Conservation (phyloP, 345 rosid species). For the Odontarrhena argentea region DNA sequence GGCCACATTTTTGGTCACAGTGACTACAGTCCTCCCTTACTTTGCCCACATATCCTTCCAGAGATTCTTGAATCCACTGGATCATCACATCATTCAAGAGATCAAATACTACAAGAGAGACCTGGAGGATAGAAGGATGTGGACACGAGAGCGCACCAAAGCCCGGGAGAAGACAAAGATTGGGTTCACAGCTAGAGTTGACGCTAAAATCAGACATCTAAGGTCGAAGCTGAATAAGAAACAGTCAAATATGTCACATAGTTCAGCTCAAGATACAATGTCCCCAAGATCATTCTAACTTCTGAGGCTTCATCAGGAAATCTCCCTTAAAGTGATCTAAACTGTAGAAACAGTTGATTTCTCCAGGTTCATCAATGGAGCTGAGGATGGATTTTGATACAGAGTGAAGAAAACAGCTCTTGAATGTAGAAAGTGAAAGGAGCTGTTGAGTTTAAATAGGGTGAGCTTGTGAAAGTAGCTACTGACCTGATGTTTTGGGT, state of each 20-base stretch:
- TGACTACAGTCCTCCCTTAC: constrained; percentile 68
- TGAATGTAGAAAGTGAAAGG: constrained; percentile 21
- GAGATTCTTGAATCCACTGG: constrained; percentile 80
- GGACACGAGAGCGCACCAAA: constrained; percentile 84
- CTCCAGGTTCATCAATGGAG: constrained; percentile 32
- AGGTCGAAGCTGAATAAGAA: constrained; percentile 74
- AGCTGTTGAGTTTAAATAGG: constrained; percentile 15
- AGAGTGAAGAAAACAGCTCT: constrained; percentile 21
- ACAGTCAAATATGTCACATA: constrained; percentile 42
- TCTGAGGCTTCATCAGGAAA: not conserved
- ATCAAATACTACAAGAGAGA: constrained; percentile 85
- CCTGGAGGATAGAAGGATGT: constrained; percentile 76
- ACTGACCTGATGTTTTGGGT: constrained; percentile 9
- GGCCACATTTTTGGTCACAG: constrained; percentile 65
- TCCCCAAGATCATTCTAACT: constrained; percentile 46
- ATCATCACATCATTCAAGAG: constrained; percentile 94
- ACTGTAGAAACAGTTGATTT: constrained; percentile 25
- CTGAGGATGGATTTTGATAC: constrained; percentile 34
- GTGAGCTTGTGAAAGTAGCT: constrained; percentile 32
- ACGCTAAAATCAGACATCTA: constrained; percentile 84
- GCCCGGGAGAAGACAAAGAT: constrained; percentile 92
- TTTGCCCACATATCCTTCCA: constrained; percentile 69
- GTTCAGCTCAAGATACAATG: constrained; percentile 41
- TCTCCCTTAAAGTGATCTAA: constrained; percentile 13
- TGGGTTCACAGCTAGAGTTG: constrained; percentile 91